These are phyloP conservation scores for Pleurotus platypus DNA, from an alignment of 768 basidiomycete genomes.

Conservation along the genomic window DNA sequence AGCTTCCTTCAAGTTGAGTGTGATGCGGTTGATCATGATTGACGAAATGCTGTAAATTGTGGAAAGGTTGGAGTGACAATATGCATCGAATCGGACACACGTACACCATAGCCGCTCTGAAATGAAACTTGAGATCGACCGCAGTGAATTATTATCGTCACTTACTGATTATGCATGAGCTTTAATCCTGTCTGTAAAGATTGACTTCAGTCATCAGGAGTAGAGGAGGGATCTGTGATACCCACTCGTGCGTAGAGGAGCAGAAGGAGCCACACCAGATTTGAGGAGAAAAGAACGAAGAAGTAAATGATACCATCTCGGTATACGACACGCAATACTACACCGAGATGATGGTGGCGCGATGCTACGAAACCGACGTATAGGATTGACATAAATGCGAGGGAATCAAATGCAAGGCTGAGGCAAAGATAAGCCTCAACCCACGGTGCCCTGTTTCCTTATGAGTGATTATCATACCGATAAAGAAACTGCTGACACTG, in stretches of 20 bases:
- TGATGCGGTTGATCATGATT: conserved; percentile 18
- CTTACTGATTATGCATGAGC: conserved; percentile 12
- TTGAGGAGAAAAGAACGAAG: conserved; percentile 17
- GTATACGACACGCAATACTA: conserved; percentile 9
- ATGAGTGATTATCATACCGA: background rate
- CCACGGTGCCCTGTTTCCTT: background rate
- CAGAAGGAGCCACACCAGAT: conserved; percentile 17
- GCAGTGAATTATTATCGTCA: background rate
- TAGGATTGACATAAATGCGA: conserved; percentile 14
- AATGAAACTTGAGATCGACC: background rate
- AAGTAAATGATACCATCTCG: conserved; percentile 18
- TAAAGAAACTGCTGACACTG: background rate
- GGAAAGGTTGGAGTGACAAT: background rate
- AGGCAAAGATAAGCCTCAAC: conserved; percentile 14
- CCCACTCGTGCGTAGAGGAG: conserved; percentile 13
- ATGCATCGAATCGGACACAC: background rate
- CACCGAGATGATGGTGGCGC: background rate
- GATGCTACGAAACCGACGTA: background rate
- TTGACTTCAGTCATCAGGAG: background rate
- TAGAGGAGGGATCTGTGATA: background rate
- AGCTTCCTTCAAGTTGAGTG: conserved; percentile 14
- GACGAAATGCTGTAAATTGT: conserved; percentile 11
- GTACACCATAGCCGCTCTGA: conserved; percentile 12
- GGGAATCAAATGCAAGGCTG: conserved; percentile 16
- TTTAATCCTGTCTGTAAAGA: conserved; percentile 2